phyloP scores from a whole-genome alignment of 305 asterid genomes.

The Fraxinus xanthoxyloides region DNA sequence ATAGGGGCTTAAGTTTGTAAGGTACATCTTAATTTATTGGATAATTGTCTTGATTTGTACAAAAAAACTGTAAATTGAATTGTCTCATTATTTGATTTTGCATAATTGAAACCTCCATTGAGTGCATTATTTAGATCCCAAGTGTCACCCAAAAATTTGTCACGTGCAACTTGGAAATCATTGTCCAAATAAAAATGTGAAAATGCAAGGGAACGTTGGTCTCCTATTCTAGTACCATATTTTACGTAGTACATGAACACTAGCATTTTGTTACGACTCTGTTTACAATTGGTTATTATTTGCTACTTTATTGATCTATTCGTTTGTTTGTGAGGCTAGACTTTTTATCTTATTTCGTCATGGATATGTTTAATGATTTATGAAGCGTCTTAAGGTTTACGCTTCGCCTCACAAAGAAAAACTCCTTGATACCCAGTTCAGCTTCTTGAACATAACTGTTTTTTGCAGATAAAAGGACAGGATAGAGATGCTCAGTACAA shows the following conservation, averaged over 20 bases:
- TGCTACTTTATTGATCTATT: background rate
- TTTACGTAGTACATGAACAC: background rate
- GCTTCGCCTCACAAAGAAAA: too few relatives aligned
- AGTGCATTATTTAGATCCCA: conserved; percentile 30
- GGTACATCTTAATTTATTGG: conserved; percentile 55
- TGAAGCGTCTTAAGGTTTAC: too few relatives aligned
- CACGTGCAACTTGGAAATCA: conserved; percentile 50
- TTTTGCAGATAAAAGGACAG: background rate
- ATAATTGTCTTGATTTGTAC: conserved; percentile 31
- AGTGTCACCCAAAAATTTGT: conserved; percentile 28
- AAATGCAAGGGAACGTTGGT: conserved; percentile 21
- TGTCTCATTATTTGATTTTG: conserved; percentile 36
- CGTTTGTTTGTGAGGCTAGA: too few relatives aligned
- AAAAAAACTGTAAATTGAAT: conserved; percentile 49
- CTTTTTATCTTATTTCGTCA: too few relatives aligned
- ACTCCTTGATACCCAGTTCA: background rate
- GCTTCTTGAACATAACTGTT: background rate
- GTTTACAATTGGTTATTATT: background rate
- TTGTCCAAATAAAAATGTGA: conserved; percentile 36
- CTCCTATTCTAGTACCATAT: background rate
- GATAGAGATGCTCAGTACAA: background rate
- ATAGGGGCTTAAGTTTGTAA: conserved; percentile 24
- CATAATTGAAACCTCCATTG: conserved; percentile 50
- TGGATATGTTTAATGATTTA: too few relatives aligned
- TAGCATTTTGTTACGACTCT: background rate